Evolutionary conservation across 78 protist genomes (phyloP), one percentile per base, ranked within the genome.

Genomic region (Salpingoeca rosetta): DNA sequence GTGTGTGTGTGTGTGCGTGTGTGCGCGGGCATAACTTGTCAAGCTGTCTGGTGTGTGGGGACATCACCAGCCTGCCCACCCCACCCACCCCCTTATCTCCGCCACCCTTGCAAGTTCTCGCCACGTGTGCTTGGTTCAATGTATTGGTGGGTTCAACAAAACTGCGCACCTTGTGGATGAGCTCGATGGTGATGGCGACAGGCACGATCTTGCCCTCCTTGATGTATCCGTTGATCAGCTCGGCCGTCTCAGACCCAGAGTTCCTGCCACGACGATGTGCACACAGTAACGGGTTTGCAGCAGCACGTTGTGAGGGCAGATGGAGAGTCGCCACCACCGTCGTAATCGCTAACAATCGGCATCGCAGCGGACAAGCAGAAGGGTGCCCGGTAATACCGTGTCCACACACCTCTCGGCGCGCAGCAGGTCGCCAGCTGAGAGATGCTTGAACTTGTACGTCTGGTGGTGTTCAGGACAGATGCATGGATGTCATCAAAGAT

Each of bases 371-470:
- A 22, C 72, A 56, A 56, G 22, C 22, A 11, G 72, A 22, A 56
- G 11, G 72, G 72, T 11, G 22, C 11, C n/a, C n/a, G 72, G n/a
- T 11, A 25, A 25, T 11, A 56, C 72, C n/a, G 87, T 39, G 22
- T 43, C 75, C 41, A 39, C 26, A 10, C 0, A 26, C 7, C 82
- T 42, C 81, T 88, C 90, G 39, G 82, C 90, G 57, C 90, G 90
- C 38, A 88, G 82, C 11, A 88, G 84, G 43, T 88, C 90, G 36
- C 90, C 90, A 2, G 90, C 86, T 2, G 90, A 88, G 56, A 88
- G 80, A 36, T 88, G 90, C 22, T 38, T 74, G 26, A 51, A 88
- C n/a, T 74, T 86, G 31, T 44, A 88, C 39, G 83, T 80, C 81
- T 86, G 40, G 35, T 25, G 65, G 65, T n/a, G n/a, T n/a, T 31